Evolutionary conservation across 2,329 filamentous ascomycete genomes (phyloP), one percentile per base, ranked within the genome.

Genomic region (Trichoderma gracile): DNA sequence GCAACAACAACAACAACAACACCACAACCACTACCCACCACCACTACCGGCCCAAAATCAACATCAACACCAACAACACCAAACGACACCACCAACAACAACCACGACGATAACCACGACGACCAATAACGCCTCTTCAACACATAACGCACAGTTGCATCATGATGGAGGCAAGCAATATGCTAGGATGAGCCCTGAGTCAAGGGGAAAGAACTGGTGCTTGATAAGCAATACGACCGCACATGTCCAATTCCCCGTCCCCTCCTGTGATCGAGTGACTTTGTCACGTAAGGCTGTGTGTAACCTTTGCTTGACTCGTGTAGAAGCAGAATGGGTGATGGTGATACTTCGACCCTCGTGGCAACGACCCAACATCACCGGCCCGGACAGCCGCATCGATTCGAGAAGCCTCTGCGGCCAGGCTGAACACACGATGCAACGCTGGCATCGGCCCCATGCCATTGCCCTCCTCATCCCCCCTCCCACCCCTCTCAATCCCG

Each of bases 211-310:
- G 23, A 53, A 47, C 30, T n/a, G 38, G 50, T 52, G 47, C 46
- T 53, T 61, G 47, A 61, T 61, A 61, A 53, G 53, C 58, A 53
- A 59, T 59, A 59, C 56, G 15, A 59, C 46, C 33, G 42, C 45
- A 25, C 30, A 59, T 49, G 27, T 50, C 30, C 56, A 50, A 19
- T 38, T 38, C 4, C 12, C 33, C 33, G 12, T 38, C 12, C 10
- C 12, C 10, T 27, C 56, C 33, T 50, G 40, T 50, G 45, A 50
- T 50, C 30, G 42, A 40, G 56, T 59, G 56, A 50, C 38, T 52
- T 43, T 25, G 58, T 27, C 58, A 61, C 47, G 47, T 45, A 53
- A 47, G 58, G 47, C 38, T 52, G 17, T 25, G 58, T 38, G 17
- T 33, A 12, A 38, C 21, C 7, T 21, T n/a, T 43, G 47, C 15